Evolutionary conservation across 176 grass and related monocot genomes (phyloP).

Genomic region (Rhipidocladum racemiflorum): DNA sequence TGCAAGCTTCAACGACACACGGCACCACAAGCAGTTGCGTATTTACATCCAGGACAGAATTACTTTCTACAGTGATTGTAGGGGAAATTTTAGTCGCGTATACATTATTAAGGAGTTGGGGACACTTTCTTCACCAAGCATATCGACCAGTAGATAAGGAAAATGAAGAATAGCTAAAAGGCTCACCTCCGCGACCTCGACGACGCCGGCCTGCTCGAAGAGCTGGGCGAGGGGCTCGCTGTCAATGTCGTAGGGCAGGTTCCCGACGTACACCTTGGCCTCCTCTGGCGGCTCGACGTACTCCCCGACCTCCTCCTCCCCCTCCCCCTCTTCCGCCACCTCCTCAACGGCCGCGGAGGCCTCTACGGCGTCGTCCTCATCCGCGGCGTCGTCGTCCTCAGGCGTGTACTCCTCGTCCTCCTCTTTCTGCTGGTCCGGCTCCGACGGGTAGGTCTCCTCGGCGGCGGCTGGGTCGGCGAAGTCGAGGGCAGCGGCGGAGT

Average conservation of each 20-base stretch:
- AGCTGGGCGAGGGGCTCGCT: slow-evolving; percentile 79
- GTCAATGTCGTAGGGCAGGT: slow-evolving; percentile 81
- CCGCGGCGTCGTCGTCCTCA: slow-evolving; percentile 33
- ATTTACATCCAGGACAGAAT: background rate
- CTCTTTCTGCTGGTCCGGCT: slow-evolving; percentile 15
- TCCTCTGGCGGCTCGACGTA: slow-evolving; percentile 48
- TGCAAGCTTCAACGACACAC: background rate
- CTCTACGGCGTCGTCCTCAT: slow-evolving; percentile 1
- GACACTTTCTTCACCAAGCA: background rate
- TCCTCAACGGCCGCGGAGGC: background rate
- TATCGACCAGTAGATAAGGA: background rate
- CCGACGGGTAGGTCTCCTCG: background rate
- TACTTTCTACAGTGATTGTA: background rate
- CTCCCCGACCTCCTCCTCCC: slow-evolving; percentile 33
- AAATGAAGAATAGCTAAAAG: background rate
- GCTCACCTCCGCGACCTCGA: slow-evolving; percentile 79
- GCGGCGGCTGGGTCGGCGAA: slow-evolving; percentile 1
- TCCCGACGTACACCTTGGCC: slow-evolving; percentile 83
- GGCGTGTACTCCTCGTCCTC: slow-evolving; percentile 12
- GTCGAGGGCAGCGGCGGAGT: slow-evolving; percentile 22
- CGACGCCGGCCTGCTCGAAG: slow-evolving; percentile 73
- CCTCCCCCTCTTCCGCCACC: background rate
- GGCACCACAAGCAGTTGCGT: background rate
- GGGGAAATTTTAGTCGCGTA: background rate
- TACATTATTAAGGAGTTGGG: background rate